Base-by-base conservation (phyloP, 2,329 filamentous ascomycete species). In the Pseudogymnoascus sp. region DNA sequence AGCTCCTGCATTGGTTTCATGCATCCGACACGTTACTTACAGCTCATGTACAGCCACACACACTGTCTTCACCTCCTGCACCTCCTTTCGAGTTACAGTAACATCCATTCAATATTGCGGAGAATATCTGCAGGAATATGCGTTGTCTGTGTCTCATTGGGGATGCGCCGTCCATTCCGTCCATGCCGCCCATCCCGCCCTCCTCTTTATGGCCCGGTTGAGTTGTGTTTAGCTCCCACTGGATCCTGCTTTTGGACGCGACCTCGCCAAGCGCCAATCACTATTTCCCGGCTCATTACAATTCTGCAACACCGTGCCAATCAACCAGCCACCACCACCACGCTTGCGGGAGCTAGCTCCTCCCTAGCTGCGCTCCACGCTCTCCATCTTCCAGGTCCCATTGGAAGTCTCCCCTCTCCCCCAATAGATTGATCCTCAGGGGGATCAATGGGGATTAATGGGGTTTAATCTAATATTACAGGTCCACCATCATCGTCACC, bases 161-260 rank as follows among this genome's bases (percentile, higher is more conserved):
- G 26, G 26, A 55, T 55, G 49, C 26, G 29, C 49, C 45, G 26
- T 31, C 19, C 41, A 23, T 45, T 7, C 41, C 41, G 41, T 35
- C 10, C 31, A 35, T 35, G 8, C 31, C 31, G 31, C 10, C 31
- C 31, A 35, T 35, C 31, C 31, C 38, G 41, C 23, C 41, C 19
- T 6, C 12, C 12, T 14, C n/a, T 31, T 31, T 31, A 26, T 52
- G 45, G 45, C 49, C 49, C n/a, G 49, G 49, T 55, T 33, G 49
- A 55, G 49, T 55, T 55, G 49, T 55, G 49, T 55, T 55, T 55
- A 55, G 49, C 49, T 55, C 49, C 11, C 11, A 55, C 49, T 55
- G 49, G 49, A 55, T 33, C 49, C 49, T 55, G 49, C 29, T 55
- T 55, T 33, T 33, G 29, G 49, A 35, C 29, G 49, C 49, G 49